These are phyloP conservation scores for Nicotiana paniculata DNA, from an alignment of 257 asterid species.

Conservation along the genomic window DNA sequence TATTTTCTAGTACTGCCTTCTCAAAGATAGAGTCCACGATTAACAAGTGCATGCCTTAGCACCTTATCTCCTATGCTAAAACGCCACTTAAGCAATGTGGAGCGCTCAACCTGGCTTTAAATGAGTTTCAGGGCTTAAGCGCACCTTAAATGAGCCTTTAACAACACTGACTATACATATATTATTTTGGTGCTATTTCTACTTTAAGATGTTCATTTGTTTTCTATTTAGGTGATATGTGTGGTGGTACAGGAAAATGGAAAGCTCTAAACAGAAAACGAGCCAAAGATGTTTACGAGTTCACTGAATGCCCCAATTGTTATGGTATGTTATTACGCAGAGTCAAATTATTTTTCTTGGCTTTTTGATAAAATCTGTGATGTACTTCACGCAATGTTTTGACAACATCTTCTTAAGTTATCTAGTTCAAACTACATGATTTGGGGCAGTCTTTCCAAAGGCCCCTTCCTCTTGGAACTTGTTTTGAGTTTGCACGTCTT, in stretches of 20 bases:
- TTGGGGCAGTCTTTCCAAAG: not conserved
- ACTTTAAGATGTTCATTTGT: slow-evolving; percentile 34
- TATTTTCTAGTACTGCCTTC: too few species aligned
- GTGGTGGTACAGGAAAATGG: slow-evolving; percentile 99
- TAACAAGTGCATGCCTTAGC: too few species aligned
- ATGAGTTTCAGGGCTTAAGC: too few species aligned
- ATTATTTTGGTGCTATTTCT: not conserved
- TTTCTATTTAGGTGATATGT: slow-evolving; percentile 93
- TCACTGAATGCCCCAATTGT: slow-evolving; percentile 98
- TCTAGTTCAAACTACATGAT: not conserved
- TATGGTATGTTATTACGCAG: slow-evolving; percentile 43
- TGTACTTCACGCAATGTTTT: too few species aligned
- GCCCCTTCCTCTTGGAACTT: not conserved
- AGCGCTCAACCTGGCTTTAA: too few species aligned
- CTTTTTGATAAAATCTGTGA: too few species aligned
- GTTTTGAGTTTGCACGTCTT: not conserved
- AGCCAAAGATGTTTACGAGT: slow-evolving; percentile 92
- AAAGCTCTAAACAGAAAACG: slow-evolving; percentile 94
- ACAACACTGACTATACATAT: not conserved
- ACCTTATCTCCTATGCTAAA: too few species aligned
- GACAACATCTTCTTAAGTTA: not conserved
- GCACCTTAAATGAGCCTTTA: too few species aligned
- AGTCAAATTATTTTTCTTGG: too few species aligned
- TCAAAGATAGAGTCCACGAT: too few species aligned
- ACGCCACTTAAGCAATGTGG: too few species aligned